These are phyloP conservation scores for Veloboletus limbatus DNA, from an alignment of 1,284 basidiomycete species.

Conservation along the genomic window DNA sequence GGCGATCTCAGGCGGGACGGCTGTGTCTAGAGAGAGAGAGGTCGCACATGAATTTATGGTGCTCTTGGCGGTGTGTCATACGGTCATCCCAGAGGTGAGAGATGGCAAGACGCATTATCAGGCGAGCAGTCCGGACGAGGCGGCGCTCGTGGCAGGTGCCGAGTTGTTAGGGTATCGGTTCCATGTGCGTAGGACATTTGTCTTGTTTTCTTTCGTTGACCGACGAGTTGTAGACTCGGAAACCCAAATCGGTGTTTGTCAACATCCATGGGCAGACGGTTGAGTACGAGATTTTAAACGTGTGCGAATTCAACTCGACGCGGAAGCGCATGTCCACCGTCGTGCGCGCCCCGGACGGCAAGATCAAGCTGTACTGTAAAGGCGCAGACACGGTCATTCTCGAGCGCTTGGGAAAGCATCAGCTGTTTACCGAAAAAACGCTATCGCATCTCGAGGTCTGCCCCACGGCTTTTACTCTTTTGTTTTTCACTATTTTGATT, in stretches of 20 bases:
- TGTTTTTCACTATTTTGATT: neutral
- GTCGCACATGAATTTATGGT: conserved; percentile 85
- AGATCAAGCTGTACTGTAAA: conserved; percentile 94
- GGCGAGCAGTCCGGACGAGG: conserved; percentile 97
- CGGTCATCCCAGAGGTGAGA: conserved; percentile 94
- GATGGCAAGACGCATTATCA: conserved; percentile 88
- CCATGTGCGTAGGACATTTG: conserved; percentile 51
- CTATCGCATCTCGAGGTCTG: conserved; percentile 84
- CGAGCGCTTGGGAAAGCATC: conserved; percentile 80
- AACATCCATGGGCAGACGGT: conserved; percentile 69
- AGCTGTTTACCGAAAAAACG: conserved; percentile 86
- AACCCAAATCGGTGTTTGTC: conserved; percentile 93
- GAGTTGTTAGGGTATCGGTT: conserved; percentile 93
- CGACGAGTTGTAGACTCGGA: conserved; percentile 66
- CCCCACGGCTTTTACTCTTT: neutral
- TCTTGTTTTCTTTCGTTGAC: conserved; percentile 28
- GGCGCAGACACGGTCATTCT: conserved; percentile 98
- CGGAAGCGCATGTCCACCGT: conserved; percentile 98
- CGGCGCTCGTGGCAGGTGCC: conserved; percentile 92
- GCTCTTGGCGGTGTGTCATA: conserved; percentile 94
- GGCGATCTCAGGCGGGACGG: neutral
- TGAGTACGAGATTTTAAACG: conserved; percentile 92
- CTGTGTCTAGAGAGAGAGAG: conserved; percentile 43
- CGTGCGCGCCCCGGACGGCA: conserved; percentile 84
- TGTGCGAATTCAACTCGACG: conserved; percentile 98